Base-by-base conservation (phyloP, 805 yeast genomes). In the Candida vaughaniae region DNA sequence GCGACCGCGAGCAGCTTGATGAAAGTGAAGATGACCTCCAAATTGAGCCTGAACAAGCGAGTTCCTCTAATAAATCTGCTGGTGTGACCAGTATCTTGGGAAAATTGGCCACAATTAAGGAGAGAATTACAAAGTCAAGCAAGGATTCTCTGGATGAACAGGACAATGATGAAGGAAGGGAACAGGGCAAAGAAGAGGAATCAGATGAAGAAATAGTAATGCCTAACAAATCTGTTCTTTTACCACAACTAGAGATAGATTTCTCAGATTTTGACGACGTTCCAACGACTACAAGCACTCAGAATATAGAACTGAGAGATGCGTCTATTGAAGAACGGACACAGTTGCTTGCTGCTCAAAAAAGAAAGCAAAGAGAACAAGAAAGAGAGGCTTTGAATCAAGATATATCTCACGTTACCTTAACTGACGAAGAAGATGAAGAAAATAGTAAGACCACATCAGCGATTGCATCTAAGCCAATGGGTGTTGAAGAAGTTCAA, bases 361-460 rank as follows among this genome's bases (percentile, higher is more conserved):
- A 53, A 28, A 45, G 52, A 18, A 38, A 43, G 19, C 43, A 48
- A 38, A 36, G 57, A 22, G 16, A 46, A 18, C 33, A 47, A 33
- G 35, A 41, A 25, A 40, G 33, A 23, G 35, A 47, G 45, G 27
- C 47, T 42, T 35, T 64, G 17, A 60, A 60, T 33, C 58, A 57
- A 2, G 71, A 68, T 26, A 49, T 67, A 16, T 41, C 64, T 0
- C 55, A 47, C 25, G 47, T 52, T 2, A 46, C 71, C 1, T 48
- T 66, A 17, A 62, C 70, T 2, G 72, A 66, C 34, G 73, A 66
- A 40, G 73, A 68, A 37, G 47, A 60, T 15, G 73, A 65, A 27
- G 46, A 62, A 29, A 35, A 22, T n/a, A 44, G 35, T 20, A 34
- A 38, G 12, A 36, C 44, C 8, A 49, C 63, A 5, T n/a, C n/a